Conservation (phyloP, 257 asterid genomes). For the Linaria vulgaris region DNA sequence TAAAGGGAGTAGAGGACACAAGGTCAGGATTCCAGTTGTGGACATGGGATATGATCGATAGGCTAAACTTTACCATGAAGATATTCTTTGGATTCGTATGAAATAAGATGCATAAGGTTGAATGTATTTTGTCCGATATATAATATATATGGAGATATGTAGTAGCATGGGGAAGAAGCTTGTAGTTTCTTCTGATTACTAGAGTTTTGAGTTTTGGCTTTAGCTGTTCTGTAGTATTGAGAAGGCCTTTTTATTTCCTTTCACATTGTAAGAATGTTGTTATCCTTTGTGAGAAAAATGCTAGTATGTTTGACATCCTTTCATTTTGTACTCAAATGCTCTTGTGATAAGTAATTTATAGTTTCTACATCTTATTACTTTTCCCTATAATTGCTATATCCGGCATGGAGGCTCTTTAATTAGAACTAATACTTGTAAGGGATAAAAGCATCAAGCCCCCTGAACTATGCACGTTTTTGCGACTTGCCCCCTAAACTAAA, state of each 20-base stretch:
- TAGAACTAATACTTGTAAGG: too few species aligned
- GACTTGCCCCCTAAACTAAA: too few species aligned
- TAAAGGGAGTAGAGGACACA: slow-evolving; percentile 90
- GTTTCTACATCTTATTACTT: too few species aligned
- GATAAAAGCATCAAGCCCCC: too few species aligned
- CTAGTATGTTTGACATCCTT: slow-evolving; percentile 24
- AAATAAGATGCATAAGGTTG: slow-evolving; percentile 38
- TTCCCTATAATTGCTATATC: too few species aligned
- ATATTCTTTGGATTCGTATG: slow-evolving; percentile 47
- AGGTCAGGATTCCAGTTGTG: slow-evolving; percentile 84
- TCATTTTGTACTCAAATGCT: slow-evolving; percentile 26
- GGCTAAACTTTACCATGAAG: slow-evolving; percentile 6
- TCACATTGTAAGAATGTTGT: slow-evolving; percentile 25
- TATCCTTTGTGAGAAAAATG: slow-evolving; percentile 24
- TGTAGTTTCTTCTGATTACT: slow-evolving; percentile 35
- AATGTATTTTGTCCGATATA: slow-evolving; percentile 32
- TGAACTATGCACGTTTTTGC: too few species aligned
- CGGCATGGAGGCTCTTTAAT: neutral
- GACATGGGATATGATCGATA: slow-evolving; percentile 75
- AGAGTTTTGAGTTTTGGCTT: slow-evolving; percentile 47
- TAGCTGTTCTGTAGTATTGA: slow-evolving; percentile 31
- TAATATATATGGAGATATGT: slow-evolving; percentile 41
- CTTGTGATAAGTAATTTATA: neutral
- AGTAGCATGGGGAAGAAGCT: slow-evolving; percentile 31
- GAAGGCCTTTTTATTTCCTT: slow-evolving; percentile 24